Base-by-base conservation (phyloP, 768 basidiomycete genomes). In the Panaeolus cyanescens region DNA sequence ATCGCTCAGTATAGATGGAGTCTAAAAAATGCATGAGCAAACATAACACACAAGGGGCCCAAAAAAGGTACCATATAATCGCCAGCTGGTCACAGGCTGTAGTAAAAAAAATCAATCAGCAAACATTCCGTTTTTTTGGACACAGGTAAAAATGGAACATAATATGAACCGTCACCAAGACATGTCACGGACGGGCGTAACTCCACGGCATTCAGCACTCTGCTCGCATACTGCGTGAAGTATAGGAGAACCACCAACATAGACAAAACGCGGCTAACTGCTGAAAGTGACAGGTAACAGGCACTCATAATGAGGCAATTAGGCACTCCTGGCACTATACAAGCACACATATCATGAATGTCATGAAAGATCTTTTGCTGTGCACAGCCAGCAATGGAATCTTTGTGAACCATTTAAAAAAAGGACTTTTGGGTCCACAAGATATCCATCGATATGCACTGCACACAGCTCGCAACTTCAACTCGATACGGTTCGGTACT, bases 1-100 rank as follows among this genome's bases (percentile, higher is more conserved):
- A 99, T 17, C 97, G 88, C 67, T 99, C 97, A 1, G 97, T 99
- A 73, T 99, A 99, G 64, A 99, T 90, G 0, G 95, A 91, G 77
- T 99, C 95, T 92, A 66, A 55, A 63, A 19, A 50, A 17, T 25
- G 33, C 22, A 59, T 64, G 20, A 62, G 45, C 31, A 20, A 31
- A 19, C 12, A 25, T 56, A 33, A 37, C n/a, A 28, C 6, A 55
- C 28, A 10, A 28, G 2, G 30, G 25, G n/a, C 19, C 58, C 19
- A 33, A 37, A 33, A 42, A 63, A 65, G 83, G 72, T 69, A 90
- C 89, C 90, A 65, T 95, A 93, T 55, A 93, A 70, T 50, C 80
- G 80, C 92, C 94, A 96, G 66, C 91, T 92, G 3, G 91, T 92
- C 54, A 96, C 95, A 59, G 95, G 95, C 85, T 93, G 64, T 7